Conservation (phyloP, 2,329 filamentous ascomycete genomes). For the Cladosporium sp. region DNA sequence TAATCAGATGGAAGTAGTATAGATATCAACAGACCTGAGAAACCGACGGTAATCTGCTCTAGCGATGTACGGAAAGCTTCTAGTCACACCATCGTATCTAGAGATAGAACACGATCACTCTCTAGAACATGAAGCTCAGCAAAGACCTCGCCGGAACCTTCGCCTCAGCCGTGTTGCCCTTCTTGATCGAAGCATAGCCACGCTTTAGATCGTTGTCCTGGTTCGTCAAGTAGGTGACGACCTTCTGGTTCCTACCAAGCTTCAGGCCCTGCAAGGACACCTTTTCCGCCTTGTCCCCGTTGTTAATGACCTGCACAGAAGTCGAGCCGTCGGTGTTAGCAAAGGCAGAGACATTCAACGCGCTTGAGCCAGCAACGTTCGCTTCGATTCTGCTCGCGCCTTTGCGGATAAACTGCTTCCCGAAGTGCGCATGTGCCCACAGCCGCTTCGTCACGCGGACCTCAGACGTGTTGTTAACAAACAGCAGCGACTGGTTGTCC, state of each 20-base stretch:
- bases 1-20: too few relatives aligned
- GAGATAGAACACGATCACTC: too few relatives aligned
- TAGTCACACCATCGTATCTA: too few relatives aligned
- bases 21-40: too few relatives aligned
- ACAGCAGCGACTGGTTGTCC: conserved; percentile 31
- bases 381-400: conserved; percentile 34
- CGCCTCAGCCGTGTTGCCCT: conserved; percentile 4
- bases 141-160: conserved; percentile 8
- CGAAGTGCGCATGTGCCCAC: conserved; percentile 39
- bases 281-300: conserved; percentile 17
- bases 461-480: conserved; percentile 28
- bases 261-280: conserved; percentile 15
- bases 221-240: conserved; percentile 16
- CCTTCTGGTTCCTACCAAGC: conserved; percentile 1
- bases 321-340: conserved; percentile 29
- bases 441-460: conserved; percentile 30
- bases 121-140: conserved; percentile 2
- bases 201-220: conserved; percentile 15
- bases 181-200: conserved; percentile 8
- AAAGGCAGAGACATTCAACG: conserved; percentile 30
- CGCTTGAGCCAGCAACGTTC: conserved; percentile 20
- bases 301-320: conserved; percentile 34
- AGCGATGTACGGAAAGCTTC: too few relatives aligned
- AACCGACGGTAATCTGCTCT: too few relatives aligned
- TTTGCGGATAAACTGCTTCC: conserved; percentile 32